phyloP scores from a whole-genome alignment of 371 early-diverging fungal genomes.

The Gilbertella persicaria region DNA sequence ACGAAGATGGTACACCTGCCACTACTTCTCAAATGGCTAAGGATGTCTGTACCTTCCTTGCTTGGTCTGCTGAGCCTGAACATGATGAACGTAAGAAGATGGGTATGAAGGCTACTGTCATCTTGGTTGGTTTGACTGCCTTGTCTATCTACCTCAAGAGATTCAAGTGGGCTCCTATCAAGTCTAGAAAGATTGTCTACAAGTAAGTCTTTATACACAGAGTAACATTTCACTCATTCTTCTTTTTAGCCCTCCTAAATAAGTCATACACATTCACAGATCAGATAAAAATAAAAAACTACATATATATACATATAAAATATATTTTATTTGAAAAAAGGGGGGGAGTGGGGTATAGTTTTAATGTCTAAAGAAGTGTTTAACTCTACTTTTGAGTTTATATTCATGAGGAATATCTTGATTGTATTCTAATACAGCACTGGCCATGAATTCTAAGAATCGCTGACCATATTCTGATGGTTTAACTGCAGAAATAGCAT shows the following conservation, averaged over 20 bases:
- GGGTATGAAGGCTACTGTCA: slow-evolving; percentile 88
- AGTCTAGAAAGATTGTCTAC: slow-evolving; percentile 83
- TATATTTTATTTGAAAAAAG: too few relatives aligned
- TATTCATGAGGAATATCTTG: slow-evolving; percentile 38
- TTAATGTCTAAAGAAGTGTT: slow-evolving; percentile 3
- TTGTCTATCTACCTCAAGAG: slow-evolving; percentile 79
- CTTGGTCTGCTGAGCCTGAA: slow-evolving; percentile 97
- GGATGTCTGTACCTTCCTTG: slow-evolving; percentile 93
- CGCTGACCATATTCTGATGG: slow-evolving; percentile 85
- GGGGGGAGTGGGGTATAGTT: not conserved
- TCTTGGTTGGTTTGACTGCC: slow-evolving; percentile 57
- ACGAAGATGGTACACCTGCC: slow-evolving; percentile 97
- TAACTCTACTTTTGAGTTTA: slow-evolving; percentile 13
- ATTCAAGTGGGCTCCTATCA: slow-evolving; percentile 77
- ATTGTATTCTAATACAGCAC: slow-evolving; percentile 27
- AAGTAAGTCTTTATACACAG: slow-evolving; percentile 37
- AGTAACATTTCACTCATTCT: not conserved
- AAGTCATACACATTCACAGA: not conserved
- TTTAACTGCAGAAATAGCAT: slow-evolving; percentile 89
- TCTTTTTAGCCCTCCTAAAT: not conserved
- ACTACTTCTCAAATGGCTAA: slow-evolving; percentile 97
- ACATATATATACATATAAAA: not conserved
- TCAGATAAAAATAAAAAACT: not conserved
- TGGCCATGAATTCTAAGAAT: slow-evolving; percentile 58
- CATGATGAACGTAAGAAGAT: slow-evolving; percentile 96